Evolutionary conservation across 495 filamentous ascomycete species (phyloP).

Genomic region (Amphirosellinia nigrospora): DNA sequence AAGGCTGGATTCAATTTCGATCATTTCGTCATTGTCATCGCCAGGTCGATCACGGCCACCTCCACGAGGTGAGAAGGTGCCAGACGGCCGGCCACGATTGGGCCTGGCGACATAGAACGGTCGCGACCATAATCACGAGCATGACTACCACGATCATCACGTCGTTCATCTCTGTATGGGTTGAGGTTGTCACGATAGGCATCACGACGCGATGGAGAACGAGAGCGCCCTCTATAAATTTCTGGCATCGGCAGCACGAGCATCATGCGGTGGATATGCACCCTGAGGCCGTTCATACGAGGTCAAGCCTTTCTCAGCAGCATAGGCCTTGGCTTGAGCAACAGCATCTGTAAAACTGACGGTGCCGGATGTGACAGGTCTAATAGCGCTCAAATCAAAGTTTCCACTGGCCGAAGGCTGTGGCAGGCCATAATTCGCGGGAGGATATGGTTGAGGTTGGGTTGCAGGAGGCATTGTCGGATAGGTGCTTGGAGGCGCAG

Average conservation of each 20-base stretch:
- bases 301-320: conserved; percentile 70
- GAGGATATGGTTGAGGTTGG: conserved; percentile 48
- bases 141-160: conserved; percentile 62
- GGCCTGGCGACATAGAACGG: conserved; percentile 65
- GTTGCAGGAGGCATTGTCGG: conserved; percentile 38
- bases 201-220: conserved; percentile 68
- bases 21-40: conserved; percentile 70
- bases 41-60: conserved; percentile 59
- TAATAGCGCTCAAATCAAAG: conserved; percentile 76
- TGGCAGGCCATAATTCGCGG: conserved; percentile 61
- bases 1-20: conserved; percentile 75
- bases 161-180: conserved; percentile 78
- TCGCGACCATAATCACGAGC: conserved; percentile 65
- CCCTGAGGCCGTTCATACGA: conserved; percentile 54
- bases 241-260: conserved; percentile 50
- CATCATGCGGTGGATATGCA: conserved; percentile 47
- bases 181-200: conserved; percentile 73
- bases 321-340: conserved; percentile 72
- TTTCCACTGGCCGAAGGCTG: conserved; percentile 71
- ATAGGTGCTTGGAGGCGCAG: conserved; percentile 35
- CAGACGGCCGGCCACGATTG: conserved; percentile 50
- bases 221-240: conserved; percentile 69
- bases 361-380: conserved; percentile 73
- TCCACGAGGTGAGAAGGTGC: conserved; percentile 56
- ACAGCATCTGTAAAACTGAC: conserved; percentile 76